Evolutionary conservation across 768 basidiomycete genomes (phyloP), one percentile per base, ranked within the genome.

Genomic region (Lactarius trivialis): DNA sequence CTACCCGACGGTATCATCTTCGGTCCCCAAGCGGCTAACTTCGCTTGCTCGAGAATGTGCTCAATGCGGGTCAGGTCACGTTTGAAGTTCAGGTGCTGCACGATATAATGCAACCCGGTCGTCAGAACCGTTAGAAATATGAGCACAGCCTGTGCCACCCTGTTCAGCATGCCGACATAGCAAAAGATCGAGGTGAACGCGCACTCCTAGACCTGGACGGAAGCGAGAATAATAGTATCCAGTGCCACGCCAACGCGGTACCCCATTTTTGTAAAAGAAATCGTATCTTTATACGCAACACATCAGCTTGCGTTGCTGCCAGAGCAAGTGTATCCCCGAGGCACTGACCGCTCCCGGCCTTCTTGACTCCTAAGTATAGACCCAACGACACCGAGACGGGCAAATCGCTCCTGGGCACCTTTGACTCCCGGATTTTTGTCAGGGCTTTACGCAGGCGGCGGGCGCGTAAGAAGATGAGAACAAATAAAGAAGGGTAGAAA

Each of bases 181-280:
- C 14, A 33, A 37, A 33, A 54, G 4, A 33, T 4, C 3, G n/a
- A 41, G 36, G 37, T 4, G n/a, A 21, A 45, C 45, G 30, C 57
- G n/a, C 68, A 89, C 89, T 63, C 84, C 84, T 63, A 98, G 79
- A 28, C 94, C 93, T n/a, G 96, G 96, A 33, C 96, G 82, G 80
- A 90, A 99, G 56, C 97, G 86, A 33, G 91, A 85, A 74, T 98
- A 99, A 74, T 98, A 98, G 75, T 98, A 98, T 49, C 93, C 91
- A 34, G 91, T 93, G 17, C 94, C 96, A 66, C 95, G 81, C 96
- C 96, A 99, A 71, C 82, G 90, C 0, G 96, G 96, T 4, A 99
- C 93, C 24, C 96, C 96, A 65, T 98, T 98, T 75, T 96, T 94
- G 79, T 90, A 91, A 81, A 98, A 99, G 73, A 91, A 91, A 73